Conservation (phyloP, 306 rosid genomes). For the Mimosa bimucronata region DNA sequence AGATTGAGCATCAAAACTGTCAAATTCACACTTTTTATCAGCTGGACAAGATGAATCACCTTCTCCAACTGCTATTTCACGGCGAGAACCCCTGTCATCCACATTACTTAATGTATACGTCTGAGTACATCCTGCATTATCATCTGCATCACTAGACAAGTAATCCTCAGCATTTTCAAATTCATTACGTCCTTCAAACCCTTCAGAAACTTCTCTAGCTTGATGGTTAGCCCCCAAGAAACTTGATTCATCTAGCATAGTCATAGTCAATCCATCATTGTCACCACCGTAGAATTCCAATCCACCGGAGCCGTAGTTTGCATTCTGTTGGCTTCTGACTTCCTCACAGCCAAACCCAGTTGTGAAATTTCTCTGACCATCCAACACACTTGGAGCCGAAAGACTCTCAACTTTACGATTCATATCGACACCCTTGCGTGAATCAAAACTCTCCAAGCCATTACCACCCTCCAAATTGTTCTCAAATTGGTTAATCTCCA, state of each 20-base stretch:
- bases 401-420: slow-evolving; percentile 38
- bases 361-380: slow-evolving; percentile 8
- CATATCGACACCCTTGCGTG: slow-evolving; percentile 49
- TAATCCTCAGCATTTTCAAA: slow-evolving; percentile 17
- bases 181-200: slow-evolving; percentile 15
- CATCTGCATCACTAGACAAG: slow-evolving; percentile 20
- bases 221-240: slow-evolving; percentile 29
- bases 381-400: neutral
- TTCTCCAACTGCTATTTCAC: slow-evolving; percentile 29
- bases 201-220: slow-evolving; percentile 25
- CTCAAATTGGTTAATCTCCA: slow-evolving; percentile 31
- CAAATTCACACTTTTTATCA: slow-evolving; percentile 29
- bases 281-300: slow-evolving; percentile 68
- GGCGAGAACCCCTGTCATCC: slow-evolving; percentile 35
- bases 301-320: slow-evolving; percentile 39
- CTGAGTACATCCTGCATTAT: slow-evolving; percentile 12
- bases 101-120: slow-evolving; percentile 7
- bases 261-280: slow-evolving; percentile 45
- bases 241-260: slow-evolving; percentile 44
- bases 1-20: slow-evolving; percentile 29
- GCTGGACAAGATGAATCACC: slow-evolving; percentile 27
- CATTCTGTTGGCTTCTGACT: neutral
- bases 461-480: slow-evolving; percentile 11
- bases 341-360: slow-evolving; percentile 4
- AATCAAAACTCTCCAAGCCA: slow-evolving; percentile 57